Conservation (phyloP, 305 asterid species). For the Euphrasia arctica region DNA sequence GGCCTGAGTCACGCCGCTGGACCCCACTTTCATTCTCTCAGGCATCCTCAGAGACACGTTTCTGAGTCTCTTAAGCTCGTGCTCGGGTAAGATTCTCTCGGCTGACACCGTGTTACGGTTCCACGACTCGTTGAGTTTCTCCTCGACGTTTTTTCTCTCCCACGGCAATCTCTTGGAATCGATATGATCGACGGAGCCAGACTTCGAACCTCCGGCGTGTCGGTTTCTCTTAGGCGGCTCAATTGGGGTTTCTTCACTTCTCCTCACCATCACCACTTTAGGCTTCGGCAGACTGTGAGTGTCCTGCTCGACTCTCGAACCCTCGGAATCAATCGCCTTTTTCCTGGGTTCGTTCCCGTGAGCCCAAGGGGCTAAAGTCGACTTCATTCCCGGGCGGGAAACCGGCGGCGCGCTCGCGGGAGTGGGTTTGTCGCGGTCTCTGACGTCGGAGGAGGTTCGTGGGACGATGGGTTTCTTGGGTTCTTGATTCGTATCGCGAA, state of each 20-base stretch:
- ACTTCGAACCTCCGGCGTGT: not conserved
- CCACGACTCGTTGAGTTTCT: slow-evolving; percentile 28
- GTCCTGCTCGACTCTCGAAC: slow-evolving; percentile 16
- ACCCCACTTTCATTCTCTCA: slow-evolving; percentile 81
- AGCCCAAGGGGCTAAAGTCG: slow-evolving; percentile 67
- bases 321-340: slow-evolving; percentile 29
- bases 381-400: slow-evolving; percentile 29
- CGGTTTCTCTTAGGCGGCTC: slow-evolving; percentile 19
- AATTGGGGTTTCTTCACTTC: slow-evolving; percentile 3
- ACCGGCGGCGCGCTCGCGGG: slow-evolving; percentile 23
- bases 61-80: slow-evolving; percentile 76
- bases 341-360: slow-evolving; percentile 45
- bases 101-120: slow-evolving; percentile 49
- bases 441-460: slow-evolving; percentile 25
- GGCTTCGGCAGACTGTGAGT: slow-evolving; percentile 2
- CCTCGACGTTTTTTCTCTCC: slow-evolving; percentile 38
- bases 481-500: slow-evolving; percentile 18
- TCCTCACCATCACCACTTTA: slow-evolving; percentile 18
- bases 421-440: slow-evolving; percentile 25
- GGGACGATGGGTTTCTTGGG: slow-evolving; percentile 33
- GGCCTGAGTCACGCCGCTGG: slow-evolving; percentile 73
- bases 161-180: slow-evolving; percentile 49
- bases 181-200: slow-evolving; percentile 17
- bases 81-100: slow-evolving; percentile 72
- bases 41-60: slow-evolving; percentile 68